phyloP scores from a whole-genome alignment of 1,284 basidiomycete species.

The Rhodotorula sp. region DNA sequence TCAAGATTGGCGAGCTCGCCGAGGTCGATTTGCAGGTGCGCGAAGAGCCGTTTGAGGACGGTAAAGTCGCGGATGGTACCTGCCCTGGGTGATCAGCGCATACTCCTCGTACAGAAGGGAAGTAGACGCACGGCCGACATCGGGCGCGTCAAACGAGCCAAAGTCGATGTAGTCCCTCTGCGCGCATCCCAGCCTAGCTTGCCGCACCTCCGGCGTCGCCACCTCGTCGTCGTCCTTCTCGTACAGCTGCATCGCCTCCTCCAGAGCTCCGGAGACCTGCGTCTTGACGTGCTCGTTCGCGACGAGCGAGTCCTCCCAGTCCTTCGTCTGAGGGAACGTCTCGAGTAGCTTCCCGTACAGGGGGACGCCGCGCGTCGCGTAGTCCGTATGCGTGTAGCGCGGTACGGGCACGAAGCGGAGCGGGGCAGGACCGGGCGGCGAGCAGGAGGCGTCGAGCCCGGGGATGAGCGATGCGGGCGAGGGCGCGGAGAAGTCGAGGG shows the following conservation, averaged over 20 bases:
- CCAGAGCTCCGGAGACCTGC: not conserved
- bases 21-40: not conserved
- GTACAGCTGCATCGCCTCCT: not conserved
- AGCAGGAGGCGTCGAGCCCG: not conserved
- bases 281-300: not conserved
- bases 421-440: not conserved
- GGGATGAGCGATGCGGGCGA: not conserved
- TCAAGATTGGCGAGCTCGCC: not conserved
- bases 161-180: not conserved
- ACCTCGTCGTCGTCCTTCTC: not conserved
- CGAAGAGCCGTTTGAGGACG: not conserved
- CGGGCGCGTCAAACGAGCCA: not conserved
- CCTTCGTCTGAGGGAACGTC: not conserved
- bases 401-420: not conserved
- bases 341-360: not conserved
- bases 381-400: not conserved
- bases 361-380: not conserved
- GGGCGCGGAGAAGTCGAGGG: not conserved
- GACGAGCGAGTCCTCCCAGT: not conserved
- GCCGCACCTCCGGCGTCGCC: not conserved
- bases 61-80: not conserved
- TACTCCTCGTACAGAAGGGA: no score
- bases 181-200: not conserved
- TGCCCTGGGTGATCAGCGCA: not conserved
- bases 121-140: constrained; percentile 8